A percentile compares a stretch with the other conserved stretches of the same genome.
Conservation (phyloP, 768 basidiomycete species). For the Antrodiella citrinella region DNA sequence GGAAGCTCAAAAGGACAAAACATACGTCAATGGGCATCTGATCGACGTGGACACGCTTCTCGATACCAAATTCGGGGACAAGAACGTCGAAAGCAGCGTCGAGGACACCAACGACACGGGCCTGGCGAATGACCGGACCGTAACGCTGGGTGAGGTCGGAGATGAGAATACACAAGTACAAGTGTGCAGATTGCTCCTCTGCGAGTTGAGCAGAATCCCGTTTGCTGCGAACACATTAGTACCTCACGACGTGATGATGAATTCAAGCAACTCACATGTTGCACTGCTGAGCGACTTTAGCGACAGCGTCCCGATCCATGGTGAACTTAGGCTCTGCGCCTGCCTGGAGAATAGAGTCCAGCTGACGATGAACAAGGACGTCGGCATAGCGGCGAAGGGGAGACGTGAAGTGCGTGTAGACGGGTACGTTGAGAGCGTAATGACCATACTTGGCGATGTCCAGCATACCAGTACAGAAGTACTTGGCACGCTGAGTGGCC, state of each 20-base stretch:
- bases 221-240: constrained; percentile 45
- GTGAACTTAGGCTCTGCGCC: constrained; percentile 78
- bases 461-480: constrained; percentile 98
- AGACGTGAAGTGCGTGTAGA: constrained; percentile 92
- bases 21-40: constrained; percentile 97
- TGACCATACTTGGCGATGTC: constrained; percentile 98
- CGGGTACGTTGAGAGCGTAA: constrained; percentile 81
- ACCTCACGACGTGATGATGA: not conserved
- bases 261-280: constrained; percentile 62
- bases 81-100: constrained; percentile 97
- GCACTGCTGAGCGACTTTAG: constrained; percentile 96
- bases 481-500: constrained; percentile 92
- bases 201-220: constrained; percentile 86
- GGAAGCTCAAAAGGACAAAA: constrained; percentile 3
- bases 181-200: constrained; percentile 92
- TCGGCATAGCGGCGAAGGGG: constrained; percentile 94
- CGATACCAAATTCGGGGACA: constrained; percentile 95
- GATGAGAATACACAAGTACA: constrained; percentile 92
- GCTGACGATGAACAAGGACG: constrained; percentile 90
- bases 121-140: constrained; percentile 91
- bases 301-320: constrained; percentile 97
- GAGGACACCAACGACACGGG: constrained; percentile 92
- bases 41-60: constrained; percentile 97
- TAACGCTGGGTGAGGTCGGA: constrained; percentile 91
- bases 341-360: constrained; percentile 79